Evolutionary conservation across 257 asterid species (phyloP), one percentile per base, ranked within the genome.

Genomic region (Henckelia pumila): DNA sequence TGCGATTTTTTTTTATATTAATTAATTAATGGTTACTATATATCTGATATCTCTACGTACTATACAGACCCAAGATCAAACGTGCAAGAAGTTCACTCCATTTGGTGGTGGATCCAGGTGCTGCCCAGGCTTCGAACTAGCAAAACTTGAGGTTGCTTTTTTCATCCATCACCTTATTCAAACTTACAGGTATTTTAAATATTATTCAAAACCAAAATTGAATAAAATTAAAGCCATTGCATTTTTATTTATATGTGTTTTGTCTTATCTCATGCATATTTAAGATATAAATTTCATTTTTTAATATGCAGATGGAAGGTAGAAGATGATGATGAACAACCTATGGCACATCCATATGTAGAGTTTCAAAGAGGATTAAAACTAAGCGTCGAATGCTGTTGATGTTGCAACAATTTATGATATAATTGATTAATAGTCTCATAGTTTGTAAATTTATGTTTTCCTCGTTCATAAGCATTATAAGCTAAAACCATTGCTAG

Each of bases 31-130:
- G 56, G 19, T 9, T 30, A 5, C 17, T 1, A 14, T 62, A 7
- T n/a, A 2, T n/a, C n/a, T n/a, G n/a, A n/a, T 62, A 33, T 7
- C 21, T 29, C 6, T 56, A n/a, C n/a, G n/a, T n/a, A 63, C 62
- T 67, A 53, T 68, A 52, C 72, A 87, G 92, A 71, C 71, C 29
- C 72, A 84, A 70, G 96, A 86, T 69, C 89, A 86, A 73, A 67
- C 80, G 29, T 79, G 91, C 83, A 86, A 88, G 84, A 88, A 84
- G 74, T 81, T 88, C 50, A 88, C 86, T 21, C 93, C 96, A 44
- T 88, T 88, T 75, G 96, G 96, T 53, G 96, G 96, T 79, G 96
- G 96, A 63, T 80, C 89, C 47, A 81, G 93, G 28, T 85, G 86
- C 69, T 88, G 93, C 74, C 96, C 93, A 16, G 96, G 96, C 20